A percentile compares a stretch with the other conserved stretches of the same genome.
Conservation (phyloP, 1,139 yeast species). For the Suhomyces coccinellae region DNA sequence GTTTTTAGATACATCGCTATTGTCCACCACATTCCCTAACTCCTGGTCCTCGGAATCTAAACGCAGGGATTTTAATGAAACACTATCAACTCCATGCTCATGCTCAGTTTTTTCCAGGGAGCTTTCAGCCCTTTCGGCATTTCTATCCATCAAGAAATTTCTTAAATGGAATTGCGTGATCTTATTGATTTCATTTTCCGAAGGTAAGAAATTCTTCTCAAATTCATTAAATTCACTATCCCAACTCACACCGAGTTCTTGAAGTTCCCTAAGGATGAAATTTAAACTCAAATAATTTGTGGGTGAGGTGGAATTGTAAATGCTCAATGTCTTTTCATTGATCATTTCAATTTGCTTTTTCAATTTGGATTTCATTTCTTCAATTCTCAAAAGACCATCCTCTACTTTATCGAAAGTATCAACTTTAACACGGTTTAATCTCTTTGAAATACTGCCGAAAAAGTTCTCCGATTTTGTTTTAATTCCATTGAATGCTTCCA, state of each 20-base stretch:
- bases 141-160: constrained; percentile 62
- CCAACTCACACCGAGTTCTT: constrained; percentile 85
- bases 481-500: constrained; percentile 60
- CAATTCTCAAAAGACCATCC: constrained; percentile 62
- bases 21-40: neutral
- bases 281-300: constrained; percentile 73
- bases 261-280: constrained; percentile 65
- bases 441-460: constrained; percentile 69
- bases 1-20: neutral
- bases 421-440: constrained; percentile 76
- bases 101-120: constrained; percentile 1
- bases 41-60: neutral
- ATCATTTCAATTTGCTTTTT: constrained; percentile 52
- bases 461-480: constrained; percentile 55
- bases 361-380: constrained; percentile 56
- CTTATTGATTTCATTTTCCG: constrained; percentile 90
- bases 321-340: constrained; percentile 45
- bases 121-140: constrained; percentile 2
- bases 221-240: constrained; percentile 82
- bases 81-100: neutral
- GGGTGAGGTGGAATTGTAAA: constrained; percentile 59
- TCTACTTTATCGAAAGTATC: constrained; percentile 76
- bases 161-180: constrained; percentile 87
- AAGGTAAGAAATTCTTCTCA: constrained; percentile 76
- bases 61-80: neutral